phyloP scores from a whole-genome alignment of 768 basidiomycete genomes.

The Tricholoma bakamatsutake region DNA sequence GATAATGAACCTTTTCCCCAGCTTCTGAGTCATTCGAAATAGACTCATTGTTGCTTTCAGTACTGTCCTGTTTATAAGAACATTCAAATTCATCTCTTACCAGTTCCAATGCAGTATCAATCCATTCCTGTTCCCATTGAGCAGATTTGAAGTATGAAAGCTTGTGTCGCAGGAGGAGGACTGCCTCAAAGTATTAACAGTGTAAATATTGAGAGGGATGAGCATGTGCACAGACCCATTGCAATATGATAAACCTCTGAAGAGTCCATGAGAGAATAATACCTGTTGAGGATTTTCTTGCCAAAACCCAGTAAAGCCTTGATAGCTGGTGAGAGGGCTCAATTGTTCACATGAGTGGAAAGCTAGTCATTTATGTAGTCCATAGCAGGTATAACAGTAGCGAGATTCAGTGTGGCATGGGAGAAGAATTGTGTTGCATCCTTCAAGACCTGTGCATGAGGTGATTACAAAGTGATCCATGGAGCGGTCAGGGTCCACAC shows the following conservation, averaged over 20 bases:
- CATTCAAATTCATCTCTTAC: too few species aligned
- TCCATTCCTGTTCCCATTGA: too few species aligned
- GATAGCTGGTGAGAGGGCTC: slow-evolving; percentile 11
- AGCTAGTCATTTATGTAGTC: slow-evolving; percentile 23
- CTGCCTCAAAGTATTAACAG: too few species aligned
- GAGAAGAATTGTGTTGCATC: slow-evolving; percentile 28
- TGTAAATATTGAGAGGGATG: too few species aligned
- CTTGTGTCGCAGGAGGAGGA: too few species aligned
- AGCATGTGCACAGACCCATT: background rate
- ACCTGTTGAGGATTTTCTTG: slow-evolving; percentile 23
- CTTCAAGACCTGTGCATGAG: slow-evolving; percentile 23
- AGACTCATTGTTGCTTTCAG: too few species aligned
- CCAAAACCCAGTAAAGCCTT: slow-evolving; percentile 14
- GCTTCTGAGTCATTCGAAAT: too few species aligned
- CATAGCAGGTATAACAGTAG: slow-evolving; percentile 32
- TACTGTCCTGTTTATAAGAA: too few species aligned
- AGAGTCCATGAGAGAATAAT: slow-evolving; percentile 21
- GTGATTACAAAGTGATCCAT: background rate
- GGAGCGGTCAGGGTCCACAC: slow-evolving; percentile 11
- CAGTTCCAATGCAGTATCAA: too few species aligned
- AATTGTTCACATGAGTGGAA: background rate
- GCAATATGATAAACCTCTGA: background rate
- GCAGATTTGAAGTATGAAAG: too few species aligned
- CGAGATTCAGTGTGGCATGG: slow-evolving; percentile 17
- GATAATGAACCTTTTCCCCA: too few species aligned